A percentile compares a stretch with the other conserved stretches of the same genome.
These are phyloP conservation scores for Brasilioporus rufonigricans DNA, from an alignment of 768 basidiomycete genomes.

Conservation along the genomic window DNA sequence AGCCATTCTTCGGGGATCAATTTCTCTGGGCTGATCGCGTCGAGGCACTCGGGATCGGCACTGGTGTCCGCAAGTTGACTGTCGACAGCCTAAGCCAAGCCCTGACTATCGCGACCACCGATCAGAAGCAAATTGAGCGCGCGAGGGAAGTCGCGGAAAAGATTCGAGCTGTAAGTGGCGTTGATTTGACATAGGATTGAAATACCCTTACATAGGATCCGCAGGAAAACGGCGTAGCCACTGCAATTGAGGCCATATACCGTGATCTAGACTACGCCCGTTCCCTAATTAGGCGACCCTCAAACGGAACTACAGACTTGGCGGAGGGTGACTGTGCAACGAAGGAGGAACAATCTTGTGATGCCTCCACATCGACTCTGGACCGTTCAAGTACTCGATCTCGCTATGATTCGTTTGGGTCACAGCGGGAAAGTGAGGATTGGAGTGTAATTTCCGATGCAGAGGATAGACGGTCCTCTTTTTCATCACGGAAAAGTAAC, in stretches of 20 bases:
- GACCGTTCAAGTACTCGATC: slow-evolving; percentile 39
- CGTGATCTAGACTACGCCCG: slow-evolving; percentile 94
- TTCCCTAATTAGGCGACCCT: slow-evolving; percentile 69
- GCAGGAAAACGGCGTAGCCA: slow-evolving; percentile 93
- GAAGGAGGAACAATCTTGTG: slow-evolving; percentile 36
- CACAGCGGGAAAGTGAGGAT: slow-evolving; percentile 66
- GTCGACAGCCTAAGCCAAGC: slow-evolving; percentile 77
- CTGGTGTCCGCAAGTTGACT: slow-evolving; percentile 84
- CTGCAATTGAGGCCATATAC: slow-evolving; percentile 93
- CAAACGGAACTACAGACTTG: slow-evolving; percentile 25
- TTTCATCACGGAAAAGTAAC: slow-evolving; percentile 49
- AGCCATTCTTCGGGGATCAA: slow-evolving; percentile 98
- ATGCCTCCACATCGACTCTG: slow-evolving; percentile 25
- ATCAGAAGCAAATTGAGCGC: slow-evolving; percentile 83
- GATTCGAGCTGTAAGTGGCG: slow-evolving; percentile 66
- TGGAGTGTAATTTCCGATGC: slow-evolving; percentile 87
- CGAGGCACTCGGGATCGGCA: slow-evolving; percentile 92
- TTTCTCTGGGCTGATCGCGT: slow-evolving; percentile 98
- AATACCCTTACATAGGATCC: not conserved
- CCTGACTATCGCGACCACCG: slow-evolving; percentile 76
- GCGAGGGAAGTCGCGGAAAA: slow-evolving; percentile 83
- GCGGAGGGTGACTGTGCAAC: slow-evolving; percentile 4
- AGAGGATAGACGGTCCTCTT: slow-evolving; percentile 58
- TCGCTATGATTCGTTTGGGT: slow-evolving; percentile 55
- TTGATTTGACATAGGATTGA: not conserved